These are phyloP conservation scores for Schrenkiella parvula DNA, from an alignment of 345 rosid genomes.

Conservation along the genomic window DNA sequence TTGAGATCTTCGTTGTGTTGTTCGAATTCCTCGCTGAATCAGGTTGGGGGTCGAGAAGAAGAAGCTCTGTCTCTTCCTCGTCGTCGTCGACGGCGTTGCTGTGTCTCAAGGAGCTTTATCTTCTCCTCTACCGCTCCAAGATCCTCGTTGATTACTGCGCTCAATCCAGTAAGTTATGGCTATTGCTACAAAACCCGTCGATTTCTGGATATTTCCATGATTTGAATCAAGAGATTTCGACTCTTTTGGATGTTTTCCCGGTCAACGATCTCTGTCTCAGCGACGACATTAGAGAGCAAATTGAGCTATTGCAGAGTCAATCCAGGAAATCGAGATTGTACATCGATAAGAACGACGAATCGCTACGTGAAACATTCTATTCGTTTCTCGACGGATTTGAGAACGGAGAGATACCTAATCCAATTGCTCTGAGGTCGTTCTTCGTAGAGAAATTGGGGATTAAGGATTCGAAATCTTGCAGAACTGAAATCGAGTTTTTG, in stretches of 20 bases:
- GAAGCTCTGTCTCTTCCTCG: slow-evolving; percentile 16
- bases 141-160: slow-evolving; percentile 75
- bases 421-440: slow-evolving; percentile 40
- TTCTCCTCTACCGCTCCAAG: slow-evolving; percentile 81
- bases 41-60: slow-evolving; percentile 23
- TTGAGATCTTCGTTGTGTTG: slow-evolving; percentile 60
- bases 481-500: slow-evolving; percentile 74
- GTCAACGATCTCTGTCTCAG: slow-evolving; percentile 48
- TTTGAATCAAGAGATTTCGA: slow-evolving; percentile 76
- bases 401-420: slow-evolving; percentile 51
- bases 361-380: slow-evolving; percentile 47
- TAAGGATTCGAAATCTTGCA: slow-evolving; percentile 53
- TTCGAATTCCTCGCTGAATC: slow-evolving; percentile 64
- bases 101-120: slow-evolving; percentile 85
- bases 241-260: slow-evolving; percentile 90
- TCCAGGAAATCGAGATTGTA: slow-evolving; percentile 50
- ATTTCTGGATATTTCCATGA: slow-evolving; percentile 95
- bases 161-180: slow-evolving; percentile 88
- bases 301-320: slow-evolving; percentile 65
- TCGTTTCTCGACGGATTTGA: slow-evolving; percentile 65
- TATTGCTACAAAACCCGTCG: slow-evolving; percentile 71
- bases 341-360: slow-evolving; percentile 70
- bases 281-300: slow-evolving; percentile 77
- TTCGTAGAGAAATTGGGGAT: slow-evolving; percentile 61
- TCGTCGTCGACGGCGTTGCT: slow-evolving; percentile 38